Percentiles rank a stretch among this genome's conserved stretches.
Conservation (phyloP, 1,284 basidiomycete genomes). For the Boletus sp. region DNA sequence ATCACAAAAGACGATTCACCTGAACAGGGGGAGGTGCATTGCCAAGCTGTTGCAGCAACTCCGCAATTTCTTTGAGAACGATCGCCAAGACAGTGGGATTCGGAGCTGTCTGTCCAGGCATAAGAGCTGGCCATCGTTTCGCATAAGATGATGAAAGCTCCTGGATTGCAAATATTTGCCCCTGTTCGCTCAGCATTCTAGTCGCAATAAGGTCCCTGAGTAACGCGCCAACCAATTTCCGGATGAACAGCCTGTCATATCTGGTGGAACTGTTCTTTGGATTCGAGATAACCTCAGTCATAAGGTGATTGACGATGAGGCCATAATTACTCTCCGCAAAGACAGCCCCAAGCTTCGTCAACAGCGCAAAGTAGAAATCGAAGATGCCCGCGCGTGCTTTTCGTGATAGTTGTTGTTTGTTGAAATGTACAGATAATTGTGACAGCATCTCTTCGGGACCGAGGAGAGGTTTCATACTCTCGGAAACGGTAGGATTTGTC, state of each 20-base stretch:
- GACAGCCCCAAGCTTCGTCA: conserved; percentile 68
- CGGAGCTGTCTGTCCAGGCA: conserved; percentile 80
- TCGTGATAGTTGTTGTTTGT: conserved; percentile 64
- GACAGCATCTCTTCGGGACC: conserved; percentile 78
- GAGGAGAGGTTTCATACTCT: conserved; percentile 70
- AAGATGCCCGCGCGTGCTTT: conserved; percentile 82
- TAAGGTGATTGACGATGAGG: conserved; percentile 74
- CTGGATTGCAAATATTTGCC: conserved; percentile 87
- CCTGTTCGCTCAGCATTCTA: conserved; percentile 87
- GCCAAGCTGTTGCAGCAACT: conserved; percentile 84
- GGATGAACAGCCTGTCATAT: conserved; percentile 73
- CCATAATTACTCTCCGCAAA: conserved; percentile 87
- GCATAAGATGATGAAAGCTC: conserved; percentile 80
- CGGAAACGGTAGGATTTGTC: conserved; percentile 45
- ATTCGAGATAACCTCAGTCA: conserved; percentile 69
- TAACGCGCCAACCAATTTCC: conserved; percentile 73
- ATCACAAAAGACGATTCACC: conserved; percentile 37
- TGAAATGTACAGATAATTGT: conserved; percentile 77
- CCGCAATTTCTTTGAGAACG: conserved; percentile 80
- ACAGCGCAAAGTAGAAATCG: conserved; percentile 82
- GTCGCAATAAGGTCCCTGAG: conserved; percentile 85
- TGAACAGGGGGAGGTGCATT: conserved; percentile 89
- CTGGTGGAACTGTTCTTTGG: conserved; percentile 52
- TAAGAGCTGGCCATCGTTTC: conserved; percentile 88
- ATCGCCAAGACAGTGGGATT: conserved; percentile 70